These are phyloP conservation scores for Aspergillus sp. DNA, from an alignment of 2,329 filamentous ascomycete genomes.

Conservation along the genomic window DNA sequence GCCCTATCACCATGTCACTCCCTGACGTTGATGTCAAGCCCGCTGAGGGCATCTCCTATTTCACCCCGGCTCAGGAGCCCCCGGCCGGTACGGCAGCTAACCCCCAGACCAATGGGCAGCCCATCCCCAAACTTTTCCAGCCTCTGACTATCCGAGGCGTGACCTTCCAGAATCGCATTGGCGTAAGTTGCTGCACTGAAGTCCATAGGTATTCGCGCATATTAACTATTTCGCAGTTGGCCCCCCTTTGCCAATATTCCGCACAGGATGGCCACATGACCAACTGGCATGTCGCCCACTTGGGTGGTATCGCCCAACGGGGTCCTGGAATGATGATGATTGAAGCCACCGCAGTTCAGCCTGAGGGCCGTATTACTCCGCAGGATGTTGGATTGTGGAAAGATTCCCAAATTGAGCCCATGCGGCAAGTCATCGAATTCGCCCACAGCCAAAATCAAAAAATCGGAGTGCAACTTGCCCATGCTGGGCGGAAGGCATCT, in stretches of 20 bases:
- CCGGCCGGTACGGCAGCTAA: constrained; percentile 31
- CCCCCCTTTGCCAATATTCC: constrained; percentile 60
- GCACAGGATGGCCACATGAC: constrained; percentile 65
- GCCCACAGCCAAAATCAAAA: constrained; percentile 70
- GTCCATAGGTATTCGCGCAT: not conserved
- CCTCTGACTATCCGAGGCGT: constrained; percentile 50
- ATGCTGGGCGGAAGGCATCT: constrained; percentile 62
- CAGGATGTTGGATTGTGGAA: constrained; percentile 60
- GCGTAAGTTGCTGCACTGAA: constrained; percentile 28
- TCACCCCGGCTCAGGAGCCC: constrained; percentile 30
- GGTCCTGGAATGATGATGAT: constrained; percentile 67
- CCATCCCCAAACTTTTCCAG: constrained; percentile 49
- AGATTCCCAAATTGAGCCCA: constrained; percentile 67
- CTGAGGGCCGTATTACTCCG: constrained; percentile 75
- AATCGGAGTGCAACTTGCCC: constrained; percentile 70
- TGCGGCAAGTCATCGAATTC: constrained; percentile 64
- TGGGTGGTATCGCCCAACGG: constrained; percentile 67
- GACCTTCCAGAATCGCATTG: constrained; percentile 61
- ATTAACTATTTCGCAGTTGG: not conserved
- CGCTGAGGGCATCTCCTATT: constrained; percentile 37
- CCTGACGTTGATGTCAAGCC: constrained; percentile 30
- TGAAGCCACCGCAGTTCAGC: constrained; percentile 67
- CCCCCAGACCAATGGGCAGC: constrained; percentile 34
- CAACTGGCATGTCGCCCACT: constrained; percentile 75
- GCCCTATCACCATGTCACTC: not conserved